Base-by-base conservation (phyloP, 805 yeast species). In the Monosporozyma aquatica region DNA sequence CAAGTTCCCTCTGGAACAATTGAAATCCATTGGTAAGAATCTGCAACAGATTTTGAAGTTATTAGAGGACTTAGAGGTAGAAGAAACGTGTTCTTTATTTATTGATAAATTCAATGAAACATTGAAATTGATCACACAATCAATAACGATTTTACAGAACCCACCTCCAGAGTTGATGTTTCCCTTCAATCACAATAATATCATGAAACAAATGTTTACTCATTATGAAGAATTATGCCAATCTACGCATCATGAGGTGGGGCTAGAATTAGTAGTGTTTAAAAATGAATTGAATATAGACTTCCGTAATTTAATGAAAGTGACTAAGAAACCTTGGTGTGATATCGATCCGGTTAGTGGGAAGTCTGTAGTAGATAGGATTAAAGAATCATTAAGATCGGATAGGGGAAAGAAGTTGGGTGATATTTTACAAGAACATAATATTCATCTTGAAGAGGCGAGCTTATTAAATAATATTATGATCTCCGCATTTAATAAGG, bases 281-380 rank as follows among this genome's bases (percentile, higher is more conserved):
- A 80, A 77, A 55, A 77, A 80, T 17, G 87, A 82, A 51, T 55
- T 81, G 3, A 68, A 80, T 20, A 59, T 80, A 6, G 87, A 81
- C 42, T 60, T 80, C 43, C 74, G 76, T 52, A 70, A 71, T 40
- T 54, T 81, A 28, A 65, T 62, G 26, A 61, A 61, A 18, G 70
- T 81, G 7, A 68, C 68, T 0, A 76, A 72, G 46, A 67, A 65
- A 44, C 89, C 89, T 1, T 82, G 89, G 89, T 63, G 72, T 45
- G 62, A 68, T 4, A 69, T 79, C 5, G 72, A 77, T 43, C 61
- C 63, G 6, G 41, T 53, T 5, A 53, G 58, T 3, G 77, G 76
- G 0, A 65, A 67, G 40, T 75, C 84, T 4, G 71, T 76, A 52
- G 72, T 77, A 4, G 90, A 82, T 57, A 63, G 62, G 22, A 63